Evolutionary conservation across 306 rosid species (phyloP).

Genomic region (Cicer pinnatifidum): DNA sequence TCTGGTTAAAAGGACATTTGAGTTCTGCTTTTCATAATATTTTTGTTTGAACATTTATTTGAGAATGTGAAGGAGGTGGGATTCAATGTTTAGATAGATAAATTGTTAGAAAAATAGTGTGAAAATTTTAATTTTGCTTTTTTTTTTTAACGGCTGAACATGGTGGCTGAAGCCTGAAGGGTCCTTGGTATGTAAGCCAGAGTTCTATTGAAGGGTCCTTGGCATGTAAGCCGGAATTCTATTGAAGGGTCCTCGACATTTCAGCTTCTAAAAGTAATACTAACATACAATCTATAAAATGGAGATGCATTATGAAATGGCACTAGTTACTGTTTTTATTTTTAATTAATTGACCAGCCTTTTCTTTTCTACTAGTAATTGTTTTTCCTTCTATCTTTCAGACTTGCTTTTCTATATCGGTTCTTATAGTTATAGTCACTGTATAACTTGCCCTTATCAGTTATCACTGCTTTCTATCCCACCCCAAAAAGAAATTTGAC

Average conservation of each 20-base stretch:
- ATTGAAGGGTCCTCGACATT: not conserved
- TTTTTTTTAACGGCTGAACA: not conserved
- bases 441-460: not conserved
- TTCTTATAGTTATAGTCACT: conserved; percentile 5
- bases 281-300: conserved; percentile 1
- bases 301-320: conserved; percentile 9
- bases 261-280: not conserved
- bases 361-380: conserved; percentile 5
- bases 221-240: not conserved
- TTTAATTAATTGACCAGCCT: not conserved
- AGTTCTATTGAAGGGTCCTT: too few species aligned
- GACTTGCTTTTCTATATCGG: not conserved
- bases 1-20: too few species aligned
- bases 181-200: not conserved
- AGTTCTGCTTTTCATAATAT: too few species aligned
- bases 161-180: not conserved
- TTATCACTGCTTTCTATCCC: conserved; percentile 5
- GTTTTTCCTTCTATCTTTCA: not conserved
- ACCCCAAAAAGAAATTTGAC: not conserved
- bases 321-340: not conserved
- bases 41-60: too few species aligned
- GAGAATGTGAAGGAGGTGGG: too few species aligned
- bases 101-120: too few species aligned
- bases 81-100: too few species aligned
- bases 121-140: too few species aligned